These are phyloP conservation scores for Rhazya stricta DNA, from an alignment of 257 asterid species.

Conservation along the genomic window DNA sequence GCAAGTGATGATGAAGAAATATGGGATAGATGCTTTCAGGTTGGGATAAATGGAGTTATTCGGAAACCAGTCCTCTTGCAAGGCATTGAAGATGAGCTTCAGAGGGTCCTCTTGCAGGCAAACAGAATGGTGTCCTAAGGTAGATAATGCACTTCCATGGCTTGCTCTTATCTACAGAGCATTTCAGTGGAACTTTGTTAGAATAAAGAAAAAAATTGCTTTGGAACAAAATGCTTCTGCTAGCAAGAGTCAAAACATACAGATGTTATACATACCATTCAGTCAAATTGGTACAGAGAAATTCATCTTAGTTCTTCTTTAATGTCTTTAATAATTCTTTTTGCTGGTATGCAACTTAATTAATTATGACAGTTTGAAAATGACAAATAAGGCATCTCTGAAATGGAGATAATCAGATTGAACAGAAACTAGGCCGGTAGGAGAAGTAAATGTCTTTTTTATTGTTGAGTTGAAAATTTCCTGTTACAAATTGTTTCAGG, in stretches of 20 bases:
- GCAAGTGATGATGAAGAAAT: conserved; percentile 49
- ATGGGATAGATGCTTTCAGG: conserved; percentile 48
- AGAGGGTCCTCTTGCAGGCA: conserved; percentile 48
- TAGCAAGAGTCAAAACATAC: conserved; percentile 23
- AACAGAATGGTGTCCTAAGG: conserved; percentile 32
- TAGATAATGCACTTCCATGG: neutral
- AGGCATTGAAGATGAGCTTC: conserved; percentile 63
- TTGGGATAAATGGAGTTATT: conserved; percentile 78
- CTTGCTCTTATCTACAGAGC: neutral
- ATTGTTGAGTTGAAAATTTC: conserved; percentile 3
- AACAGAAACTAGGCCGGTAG: conserved; percentile 3
- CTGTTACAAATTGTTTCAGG: conserved; percentile 3
- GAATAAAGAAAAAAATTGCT: conserved; percentile 8
- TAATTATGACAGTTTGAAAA: neutral
- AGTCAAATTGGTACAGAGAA: conserved; percentile 37
- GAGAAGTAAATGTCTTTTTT: conserved; percentile 2
- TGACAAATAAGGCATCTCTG: neutral
- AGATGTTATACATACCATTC: conserved; percentile 41
- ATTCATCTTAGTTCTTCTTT: conserved; percentile 26
- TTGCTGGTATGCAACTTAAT: neutral
- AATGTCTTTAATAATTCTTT: conserved; percentile 2
- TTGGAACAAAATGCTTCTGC: conserved; percentile 10
- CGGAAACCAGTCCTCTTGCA: conserved; percentile 62
- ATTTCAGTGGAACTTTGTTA: conserved; percentile 5
- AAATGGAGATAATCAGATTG: conserved; percentile 2